Base-by-base conservation (phyloP, 2,329 filamentous ascomycete species). In the Phoma herbarum region DNA sequence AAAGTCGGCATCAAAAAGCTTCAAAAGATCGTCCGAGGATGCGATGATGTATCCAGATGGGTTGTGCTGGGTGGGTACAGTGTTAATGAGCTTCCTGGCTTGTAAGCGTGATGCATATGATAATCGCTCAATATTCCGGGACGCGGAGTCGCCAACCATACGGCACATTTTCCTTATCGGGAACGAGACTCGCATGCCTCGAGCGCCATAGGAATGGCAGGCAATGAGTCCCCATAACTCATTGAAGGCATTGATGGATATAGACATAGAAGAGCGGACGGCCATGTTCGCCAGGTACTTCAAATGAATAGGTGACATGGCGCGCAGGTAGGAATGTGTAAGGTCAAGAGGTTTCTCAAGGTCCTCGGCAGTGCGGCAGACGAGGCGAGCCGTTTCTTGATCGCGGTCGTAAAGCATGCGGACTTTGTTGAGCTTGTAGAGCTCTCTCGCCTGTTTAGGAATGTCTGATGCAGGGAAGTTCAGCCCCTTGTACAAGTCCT, bases 141-240 rank as follows among this genome's bases (percentile, higher is more conserved):
- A 96, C 0, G 92, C 91, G 0, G 89, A 92, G 68, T 97, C 93
- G 4, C 93, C 92, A 2, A 97, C 86, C 4, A 97, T 80, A 5
- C 92, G 88, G 74, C 93, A 97, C 89, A 97, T 94, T 75, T 96
- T 96, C 12, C 93, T 85, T 47, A 96, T 93, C 0, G 93, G 92
- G 69, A 97, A 97, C 0, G 91, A 91, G 0, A 97, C 92, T n/a
- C 93, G 85, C 91, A 95, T 96, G 4, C 92, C 92, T 43, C 84
- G 85, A 2, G 77, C 62, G 0, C 90, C 92, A 67, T 96, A 96
- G 0, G 89, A 86, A 72, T 97, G 93, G 60, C 92, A 96, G 1
- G 92, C 88, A 39, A 97, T 92, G 26, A 97, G 79, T 0, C 93
- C 93, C 93, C 93, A 97, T 0, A 97, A 79, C 67, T 96, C 90